Evolutionary conservation across 805 yeast genomes (phyloP).

Genomic region (Yarrowia sp.): DNA sequence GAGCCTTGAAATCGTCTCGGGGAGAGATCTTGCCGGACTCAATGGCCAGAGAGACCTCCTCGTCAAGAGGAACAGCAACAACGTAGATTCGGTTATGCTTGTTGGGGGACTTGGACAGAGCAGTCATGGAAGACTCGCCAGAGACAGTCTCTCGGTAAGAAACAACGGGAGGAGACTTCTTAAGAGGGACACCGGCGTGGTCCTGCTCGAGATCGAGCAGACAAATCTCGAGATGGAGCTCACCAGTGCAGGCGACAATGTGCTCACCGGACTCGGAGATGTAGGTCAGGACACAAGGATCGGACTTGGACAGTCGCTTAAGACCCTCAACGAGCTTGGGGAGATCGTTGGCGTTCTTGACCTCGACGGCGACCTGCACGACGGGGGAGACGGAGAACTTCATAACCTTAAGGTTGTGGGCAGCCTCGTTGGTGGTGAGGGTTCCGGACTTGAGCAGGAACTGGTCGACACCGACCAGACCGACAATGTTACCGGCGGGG

Average conservation of each 20-base stretch:
- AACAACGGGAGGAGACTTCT: conserved; percentile 97
- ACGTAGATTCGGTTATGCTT: conserved; percentile 99
- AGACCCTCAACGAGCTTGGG: conserved; percentile 99
- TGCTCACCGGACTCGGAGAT: conserved; percentile 98
- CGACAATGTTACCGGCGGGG: conserved; percentile 99
- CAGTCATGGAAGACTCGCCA: conserved; percentile 91
- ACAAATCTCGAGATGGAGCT: conserved; percentile 98
- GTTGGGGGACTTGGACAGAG: conserved; percentile 99
- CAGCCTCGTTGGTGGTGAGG: conserved; percentile 91
- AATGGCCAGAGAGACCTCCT: conserved; percentile 90
- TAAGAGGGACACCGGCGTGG: conserved; percentile 99
- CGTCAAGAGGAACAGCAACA: conserved; percentile 95
- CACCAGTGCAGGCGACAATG: conserved; percentile 99
- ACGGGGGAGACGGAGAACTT: conserved; percentile 99
- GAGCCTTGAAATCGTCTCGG: conserved; percentile 97
- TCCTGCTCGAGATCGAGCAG: conserved; percentile 94
- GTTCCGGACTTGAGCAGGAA: conserved; percentile 99
- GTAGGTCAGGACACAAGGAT: conserved; percentile 92
- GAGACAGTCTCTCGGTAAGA: conserved; percentile 98
- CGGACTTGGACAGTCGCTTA: conserved; percentile 99
- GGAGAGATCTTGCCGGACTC: conserved; percentile 92
- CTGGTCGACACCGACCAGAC: conserved; percentile 99
- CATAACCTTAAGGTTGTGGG: conserved; percentile 99
- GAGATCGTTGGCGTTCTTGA: conserved; percentile 98
- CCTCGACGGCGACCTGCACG: conserved; percentile 99